Evolutionary conservation across 805 yeast species (phyloP).

Genomic region (Myxozyma geophila): DNA sequence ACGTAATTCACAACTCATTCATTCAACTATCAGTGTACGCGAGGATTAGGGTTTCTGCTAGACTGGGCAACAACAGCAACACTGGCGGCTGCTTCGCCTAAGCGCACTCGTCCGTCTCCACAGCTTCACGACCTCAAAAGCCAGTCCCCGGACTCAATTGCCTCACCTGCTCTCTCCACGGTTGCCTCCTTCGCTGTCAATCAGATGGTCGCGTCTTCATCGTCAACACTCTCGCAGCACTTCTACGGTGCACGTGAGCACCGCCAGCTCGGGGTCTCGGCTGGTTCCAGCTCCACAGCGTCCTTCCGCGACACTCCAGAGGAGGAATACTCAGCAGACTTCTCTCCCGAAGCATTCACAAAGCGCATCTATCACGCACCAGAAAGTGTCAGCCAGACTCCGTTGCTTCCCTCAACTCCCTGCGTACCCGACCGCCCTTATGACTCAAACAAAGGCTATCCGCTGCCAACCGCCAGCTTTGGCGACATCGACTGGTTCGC

Average conservation of each 20-base stretch:
- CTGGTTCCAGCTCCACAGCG: neutral
- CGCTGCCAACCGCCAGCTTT: constrained; percentile 27
- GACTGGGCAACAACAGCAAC: too few relatives aligned
- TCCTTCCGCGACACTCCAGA: constrained; percentile 1
- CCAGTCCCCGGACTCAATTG: too few relatives aligned
- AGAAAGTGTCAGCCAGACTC: constrained; percentile 9
- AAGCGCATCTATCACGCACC: constrained; percentile 12
- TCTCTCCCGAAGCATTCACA: constrained; percentile 32
- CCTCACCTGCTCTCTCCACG: too few relatives aligned
- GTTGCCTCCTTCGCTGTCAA: neutral
- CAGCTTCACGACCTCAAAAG: too few relatives aligned
- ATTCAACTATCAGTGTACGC: too few relatives aligned
- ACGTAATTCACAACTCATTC: too few relatives aligned
- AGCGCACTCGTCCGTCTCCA: too few relatives aligned
- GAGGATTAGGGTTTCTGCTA: too few relatives aligned
- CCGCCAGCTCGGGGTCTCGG: constrained; percentile 3
- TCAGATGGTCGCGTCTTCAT: neutral
- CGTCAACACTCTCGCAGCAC: constrained; percentile 8
- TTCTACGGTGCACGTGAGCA: constrained; percentile 12
- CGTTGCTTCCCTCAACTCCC: constrained; percentile 30
- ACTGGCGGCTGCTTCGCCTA: too few relatives aligned
- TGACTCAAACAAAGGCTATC: constrained; percentile 34
- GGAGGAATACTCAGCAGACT: constrained; percentile 33
- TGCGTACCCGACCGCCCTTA: constrained; percentile 31
- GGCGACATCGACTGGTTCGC: constrained; percentile 33